Evolutionary conservation across 257 asterid species (phyloP), one percentile per base, ranked within the genome.

Genomic region (Penstemon barbatus): DNA sequence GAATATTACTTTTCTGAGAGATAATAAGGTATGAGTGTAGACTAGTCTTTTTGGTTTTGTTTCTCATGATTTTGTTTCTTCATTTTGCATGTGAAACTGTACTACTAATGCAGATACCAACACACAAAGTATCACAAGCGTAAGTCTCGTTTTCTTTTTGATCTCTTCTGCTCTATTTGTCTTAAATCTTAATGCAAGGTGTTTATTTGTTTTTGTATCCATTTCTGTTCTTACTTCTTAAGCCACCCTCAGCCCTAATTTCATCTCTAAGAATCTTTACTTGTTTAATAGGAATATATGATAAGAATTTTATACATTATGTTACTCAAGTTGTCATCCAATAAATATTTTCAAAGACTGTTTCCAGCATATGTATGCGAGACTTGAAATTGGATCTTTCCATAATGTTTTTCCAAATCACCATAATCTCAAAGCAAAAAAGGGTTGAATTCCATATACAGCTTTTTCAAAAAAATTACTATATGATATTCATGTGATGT

Each of bases 101-200:
- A 56, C 76, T 38, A 73, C 63, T 74, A 68, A 70, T 57, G 83
- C 96, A 94, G 99, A 80, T 94, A 91, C 84, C 99, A 93, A 73
- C 97, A 93, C 75, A 93, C 99, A 67, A 90, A 90, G 83, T 93
- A 90, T 82, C 97, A 93, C 84, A 90, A 93, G 75, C 99, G 99
- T 94, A 83, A 91, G 99, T 84, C 60, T 54, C 18, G 57, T 79
- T 71, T 70, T 53, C 66, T 61, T 65, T 80, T 57, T 67, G 11
- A 18, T 57, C 43, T 57, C 53, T 40, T 72, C 44, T 49, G 55
- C 43, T 13, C 40, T 51, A 65, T 65, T 45, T 58, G 37, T 68
- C 48, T 66, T 57, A 45, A 36, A n/a, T 37, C 18, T 46, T 66
- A 12, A 7, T 42, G 37, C 41, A 51, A 0, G 4, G 45, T 38